Evolutionary conservation across 208 protist genomes (phyloP).

Genomic region (Leishmania lainsoni): DNA sequence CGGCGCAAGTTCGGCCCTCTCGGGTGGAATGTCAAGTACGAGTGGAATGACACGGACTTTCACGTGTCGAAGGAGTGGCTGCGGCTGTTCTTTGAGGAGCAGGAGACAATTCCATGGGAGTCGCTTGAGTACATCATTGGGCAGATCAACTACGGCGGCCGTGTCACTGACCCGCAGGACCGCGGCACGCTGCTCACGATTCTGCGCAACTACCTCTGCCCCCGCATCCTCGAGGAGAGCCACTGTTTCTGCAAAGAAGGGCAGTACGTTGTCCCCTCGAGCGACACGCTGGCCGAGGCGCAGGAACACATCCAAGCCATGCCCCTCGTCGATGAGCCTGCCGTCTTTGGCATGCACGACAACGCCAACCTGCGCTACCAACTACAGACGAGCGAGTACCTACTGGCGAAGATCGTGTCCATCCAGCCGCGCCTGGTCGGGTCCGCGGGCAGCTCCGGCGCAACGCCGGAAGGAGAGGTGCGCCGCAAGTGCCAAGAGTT

Average conservation of each 20-base stretch:
- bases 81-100: constrained; percentile 95
- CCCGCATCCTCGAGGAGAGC: constrained; percentile 79
- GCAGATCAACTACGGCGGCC: constrained; percentile 98
- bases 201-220: constrained; percentile 88
- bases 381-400: constrained; percentile 90
- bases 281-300: constrained; percentile 59
- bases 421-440: constrained; percentile 90
- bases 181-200: constrained; percentile 93
- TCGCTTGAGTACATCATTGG: constrained; percentile 98
- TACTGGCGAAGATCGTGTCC: constrained; percentile 91
- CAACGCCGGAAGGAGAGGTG: constrained; percentile 92
- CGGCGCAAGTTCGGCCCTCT: constrained; percentile 96
- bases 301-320: constrained; percentile 87
- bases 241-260: constrained; percentile 89
- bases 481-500: constrained; percentile 92
- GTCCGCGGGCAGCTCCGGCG: constrained; percentile 22
- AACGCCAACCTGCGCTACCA: constrained; percentile 98
- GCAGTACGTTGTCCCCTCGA: constrained; percentile 63
- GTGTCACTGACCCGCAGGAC: constrained; percentile 98
- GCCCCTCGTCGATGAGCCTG: constrained; percentile 92
- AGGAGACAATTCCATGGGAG: constrained; percentile 96
- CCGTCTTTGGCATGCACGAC: constrained; percentile 97
- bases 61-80: constrained; percentile 95
- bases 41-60: constrained; percentile 98
- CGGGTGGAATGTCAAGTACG: constrained; percentile 98